A percentile compares a stretch with the other conserved stretches of the same genome.
Evolutionary conservation across 495 filamentous ascomycete genomes (phyloP).

Genomic region (Acidomyces sp.): DNA sequence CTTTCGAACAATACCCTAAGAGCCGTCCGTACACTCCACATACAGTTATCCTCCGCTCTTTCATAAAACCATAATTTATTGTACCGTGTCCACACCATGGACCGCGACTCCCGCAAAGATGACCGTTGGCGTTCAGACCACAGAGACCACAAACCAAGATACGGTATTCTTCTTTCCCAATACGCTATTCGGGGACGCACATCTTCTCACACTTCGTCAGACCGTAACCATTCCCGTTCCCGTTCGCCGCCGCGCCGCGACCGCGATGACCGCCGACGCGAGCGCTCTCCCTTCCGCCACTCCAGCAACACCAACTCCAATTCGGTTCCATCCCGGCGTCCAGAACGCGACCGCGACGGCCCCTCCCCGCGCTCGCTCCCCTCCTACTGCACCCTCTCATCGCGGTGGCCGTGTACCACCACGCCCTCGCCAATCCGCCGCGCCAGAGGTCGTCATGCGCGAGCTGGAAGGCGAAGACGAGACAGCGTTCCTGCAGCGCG

Average conservation of each 20-base stretch:
- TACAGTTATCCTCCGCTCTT: too few relatives aligned
- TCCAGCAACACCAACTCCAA: too few relatives aligned
- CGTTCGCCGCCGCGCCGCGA: slow-evolving; percentile 9
- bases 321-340: background rate
- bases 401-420: slow-evolving; percentile 23
- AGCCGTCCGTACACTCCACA: too few relatives aligned
- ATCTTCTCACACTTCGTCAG: too few relatives aligned
- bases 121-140: slow-evolving; percentile 3
- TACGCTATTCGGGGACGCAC: too few relatives aligned
- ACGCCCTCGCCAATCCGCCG: slow-evolving; percentile 9
- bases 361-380: background rate
- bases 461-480: slow-evolving; percentile 47
- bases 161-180: slow-evolving; percentile 1
- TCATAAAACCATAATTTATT: too few relatives aligned
- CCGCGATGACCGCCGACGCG: slow-evolving; percentile 9
- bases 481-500: slow-evolving; percentile 59
- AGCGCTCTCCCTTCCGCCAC: slow-evolving; percentile 4
- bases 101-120: slow-evolving; percentile 4
- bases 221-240: slow-evolving; percentile 4
- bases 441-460: slow-evolving; percentile 30
- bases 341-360: slow-evolving; percentile 5
- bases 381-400: background rate
- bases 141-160: slow-evolving; percentile 4
- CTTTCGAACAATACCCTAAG: too few relatives aligned
- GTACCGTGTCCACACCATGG: too few relatives aligned